phyloP scores from a whole-genome alignment of 305 asterid genomes.

The Euphrasia arctica region DNA sequence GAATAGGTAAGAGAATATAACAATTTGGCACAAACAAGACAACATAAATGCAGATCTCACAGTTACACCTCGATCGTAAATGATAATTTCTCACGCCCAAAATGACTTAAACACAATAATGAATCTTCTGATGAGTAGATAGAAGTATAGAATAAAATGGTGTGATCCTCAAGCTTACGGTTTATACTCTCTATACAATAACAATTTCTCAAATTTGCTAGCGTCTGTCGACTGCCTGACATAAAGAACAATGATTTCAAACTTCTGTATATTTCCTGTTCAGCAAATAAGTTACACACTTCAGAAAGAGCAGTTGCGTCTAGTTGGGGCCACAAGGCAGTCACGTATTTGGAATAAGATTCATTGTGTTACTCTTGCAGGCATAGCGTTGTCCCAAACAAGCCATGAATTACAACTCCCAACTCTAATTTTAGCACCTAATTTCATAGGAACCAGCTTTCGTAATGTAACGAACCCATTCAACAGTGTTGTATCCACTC shows the following conservation, averaged over 20 bases:
- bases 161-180: constrained; percentile 19
- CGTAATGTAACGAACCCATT: constrained; percentile 99
- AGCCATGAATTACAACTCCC: constrained; percentile 19
- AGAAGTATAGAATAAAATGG: constrained; percentile 16
- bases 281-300: constrained; percentile 22
- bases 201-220: constrained; percentile 7
- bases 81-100: constrained; percentile 3
- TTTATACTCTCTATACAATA: constrained; percentile 42
- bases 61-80: neutral
- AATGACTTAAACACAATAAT: neutral
- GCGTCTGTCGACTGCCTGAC: constrained; percentile 13
- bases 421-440: constrained; percentile 58
- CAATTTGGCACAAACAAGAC: constrained; percentile 1
- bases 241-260: constrained; percentile 18
- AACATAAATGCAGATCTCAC: constrained; percentile 1
- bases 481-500: constrained; percentile 98
- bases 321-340: constrained; percentile 11
- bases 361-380: constrained; percentile 20
- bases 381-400: constrained; percentile 14
- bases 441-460: constrained; percentile 99
- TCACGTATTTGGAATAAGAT: neutral
- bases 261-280: constrained; percentile 15
- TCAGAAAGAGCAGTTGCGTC: constrained; percentile 17
- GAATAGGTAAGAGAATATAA: neutral
- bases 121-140: constrained; percentile 5